These are phyloP conservation scores for Globisporangium polare DNA, from an alignment of 352 stramenopile species.

Conservation along the genomic window DNA sequence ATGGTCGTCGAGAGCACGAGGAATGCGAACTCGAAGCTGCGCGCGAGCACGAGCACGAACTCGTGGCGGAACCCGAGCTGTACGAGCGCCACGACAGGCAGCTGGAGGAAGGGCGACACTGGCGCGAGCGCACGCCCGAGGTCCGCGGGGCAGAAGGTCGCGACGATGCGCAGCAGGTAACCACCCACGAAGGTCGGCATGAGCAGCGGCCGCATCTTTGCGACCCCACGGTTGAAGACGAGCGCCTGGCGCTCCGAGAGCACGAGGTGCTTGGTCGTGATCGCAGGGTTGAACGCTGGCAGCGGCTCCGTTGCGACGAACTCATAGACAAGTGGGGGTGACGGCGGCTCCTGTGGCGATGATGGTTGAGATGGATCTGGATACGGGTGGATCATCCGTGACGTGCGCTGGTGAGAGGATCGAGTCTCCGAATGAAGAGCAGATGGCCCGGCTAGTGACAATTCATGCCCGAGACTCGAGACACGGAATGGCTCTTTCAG, in stretches of 20 bases:
- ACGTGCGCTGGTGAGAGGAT: background rate
- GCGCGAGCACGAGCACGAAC: conserved; percentile 7
- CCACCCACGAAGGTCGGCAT: background rate
- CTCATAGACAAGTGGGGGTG: conserved; percentile 3
- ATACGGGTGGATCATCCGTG: conserved; percentile 2
- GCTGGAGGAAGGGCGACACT: conserved; percentile 7
- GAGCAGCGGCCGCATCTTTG: background rate
- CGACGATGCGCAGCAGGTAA: conserved; percentile 1
- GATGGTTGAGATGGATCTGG: background rate
- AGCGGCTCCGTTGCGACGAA: conserved; percentile 9
- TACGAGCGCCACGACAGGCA: conserved; percentile 2
- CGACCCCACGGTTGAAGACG: conserved; percentile 4
- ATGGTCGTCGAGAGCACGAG: conserved; percentile 3
- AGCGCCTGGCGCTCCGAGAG: background rate
- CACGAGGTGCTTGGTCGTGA: conserved; percentile 9
- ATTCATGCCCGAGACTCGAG: no score
- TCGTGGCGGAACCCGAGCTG: conserved; percentile 11
- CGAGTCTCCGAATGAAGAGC: background rate
- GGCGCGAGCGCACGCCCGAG: conserved; percentile 6
- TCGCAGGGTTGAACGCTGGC: conserved; percentile 5
- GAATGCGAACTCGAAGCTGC: conserved; percentile 14
- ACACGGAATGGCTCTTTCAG: no score
- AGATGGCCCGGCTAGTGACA: no score
- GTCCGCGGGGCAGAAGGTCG: conserved; percentile 1
- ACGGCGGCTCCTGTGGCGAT: no score